Conservation (phyloP, 2,329 filamentous ascomycete genomes). For the Diaporthe sp. region DNA sequence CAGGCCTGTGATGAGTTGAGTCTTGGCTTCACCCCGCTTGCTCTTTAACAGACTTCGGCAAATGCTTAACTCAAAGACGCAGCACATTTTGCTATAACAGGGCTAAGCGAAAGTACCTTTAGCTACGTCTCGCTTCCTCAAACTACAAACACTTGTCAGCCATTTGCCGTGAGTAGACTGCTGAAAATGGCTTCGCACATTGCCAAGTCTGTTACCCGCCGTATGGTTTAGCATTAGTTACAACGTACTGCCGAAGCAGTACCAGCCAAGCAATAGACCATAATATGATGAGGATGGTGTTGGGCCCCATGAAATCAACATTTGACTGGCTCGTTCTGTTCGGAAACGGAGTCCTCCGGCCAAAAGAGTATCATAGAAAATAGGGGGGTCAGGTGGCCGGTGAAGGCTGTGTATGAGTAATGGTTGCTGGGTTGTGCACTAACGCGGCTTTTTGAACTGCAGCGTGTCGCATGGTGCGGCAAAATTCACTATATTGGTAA, state of each 20-base stretch:
- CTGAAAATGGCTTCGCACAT: not conserved
- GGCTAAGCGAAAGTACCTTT: not conserved
- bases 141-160: not conserved
- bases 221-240: not conserved
- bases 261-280: not conserved
- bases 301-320: not conserved
- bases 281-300: not conserved
- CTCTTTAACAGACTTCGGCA: constrained; percentile 12
- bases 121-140: not conserved
- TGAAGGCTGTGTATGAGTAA: constrained; percentile 5
- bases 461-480: constrained; percentile 7
- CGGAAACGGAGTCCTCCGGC: constrained; percentile 5
- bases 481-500: constrained; percentile 16
- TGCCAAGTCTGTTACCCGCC: not conserved
- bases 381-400: not conserved
- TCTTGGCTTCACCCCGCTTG: constrained; percentile 12
- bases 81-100: not conserved
- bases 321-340: not conserved
- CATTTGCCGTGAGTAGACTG: not conserved
- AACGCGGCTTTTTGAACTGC: not conserved
- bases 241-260: constrained; percentile 2
- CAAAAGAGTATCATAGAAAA: not conserved
- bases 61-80: not conserved
- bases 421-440: not conserved
- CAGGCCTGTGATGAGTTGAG: not conserved